Evolutionary conservation across 2,329 filamentous ascomycete species (phyloP), one percentile per base, ranked within the genome.

Genomic region (Epicoccum nigrum): DNA sequence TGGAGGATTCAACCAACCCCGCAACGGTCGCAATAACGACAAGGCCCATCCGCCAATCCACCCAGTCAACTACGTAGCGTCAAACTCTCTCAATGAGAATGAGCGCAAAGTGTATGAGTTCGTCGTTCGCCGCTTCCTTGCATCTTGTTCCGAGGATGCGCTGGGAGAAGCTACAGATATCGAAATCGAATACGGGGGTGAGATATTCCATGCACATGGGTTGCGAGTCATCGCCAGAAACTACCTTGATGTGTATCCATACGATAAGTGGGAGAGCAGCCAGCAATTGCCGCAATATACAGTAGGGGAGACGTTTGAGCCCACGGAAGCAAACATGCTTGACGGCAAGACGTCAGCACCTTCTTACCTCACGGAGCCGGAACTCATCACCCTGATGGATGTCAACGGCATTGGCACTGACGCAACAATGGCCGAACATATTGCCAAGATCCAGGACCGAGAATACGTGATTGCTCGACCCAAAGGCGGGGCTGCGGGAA

Each of bases 371-470:
- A 97, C 94, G 0, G 94, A 99, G 70, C 92, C 94, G 0, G 94
- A 99, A 70, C 80, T 99, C 20, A 96, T 99, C 68, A 89, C 88
- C 3, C 82, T 99, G 9, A 99, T 99, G 94, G 94, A 99, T 76
- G 92, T 91, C 35, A 99, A 99, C 69, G 94, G 94, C 2, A 99
- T 99, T 58, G 94, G 94, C 11, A 99, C 94, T 8, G 94, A 99
- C 76, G 94, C 94, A 6, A 99, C 94, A 1, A 99, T 99, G 94
- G 94, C 94, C 0, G 94, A 99, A 65, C 94, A 99, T 69, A 99
- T 99, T 65, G 86, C 90, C 52, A 99, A 93, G 74, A 96, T 99
- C 64, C 92, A 97, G 73, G 85, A 92, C 51, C 82, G 94, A 53
- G 82, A 92, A 62, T 99, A 99, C 67, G 93, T 92, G 41, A 84